A percentile compares a stretch with the other conserved stretches of the same genome.
Conservation (phyloP, 1,284 basidiomycete species). For the Ustilago loliicola region DNA sequence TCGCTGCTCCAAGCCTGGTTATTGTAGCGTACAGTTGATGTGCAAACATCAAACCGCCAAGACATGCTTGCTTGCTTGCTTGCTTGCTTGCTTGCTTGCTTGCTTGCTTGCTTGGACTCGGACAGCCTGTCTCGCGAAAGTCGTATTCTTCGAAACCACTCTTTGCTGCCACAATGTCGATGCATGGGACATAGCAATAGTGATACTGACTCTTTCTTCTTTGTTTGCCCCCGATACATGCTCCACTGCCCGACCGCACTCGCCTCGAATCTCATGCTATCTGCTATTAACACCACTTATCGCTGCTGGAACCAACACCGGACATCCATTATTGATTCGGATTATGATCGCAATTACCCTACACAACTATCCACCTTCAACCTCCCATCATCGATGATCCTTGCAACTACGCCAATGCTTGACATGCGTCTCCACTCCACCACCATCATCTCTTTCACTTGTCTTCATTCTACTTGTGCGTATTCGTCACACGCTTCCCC, state of each 20-base stretch:
- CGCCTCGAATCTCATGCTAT: background rate
- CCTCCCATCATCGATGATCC: background rate
- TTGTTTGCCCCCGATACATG: background rate
- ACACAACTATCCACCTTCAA: background rate
- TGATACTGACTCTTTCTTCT: conserved; percentile 17
- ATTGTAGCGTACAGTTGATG: background rate
- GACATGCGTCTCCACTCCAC: background rate
- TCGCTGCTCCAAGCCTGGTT: background rate
- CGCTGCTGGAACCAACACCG: background rate
- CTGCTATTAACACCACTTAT: background rate
- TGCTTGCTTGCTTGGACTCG: background rate
- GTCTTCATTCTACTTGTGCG: conserved; percentile 23
- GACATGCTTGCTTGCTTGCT: background rate
- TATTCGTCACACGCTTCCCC: conserved; percentile 17
- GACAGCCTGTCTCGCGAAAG: background rate
- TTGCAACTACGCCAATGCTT: background rate
- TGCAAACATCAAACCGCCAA: background rate
- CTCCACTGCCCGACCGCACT: background rate
- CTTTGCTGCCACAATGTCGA: background rate
- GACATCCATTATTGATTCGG: background rate
- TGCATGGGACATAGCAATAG: background rate
- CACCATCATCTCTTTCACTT: background rate
- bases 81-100: no score
- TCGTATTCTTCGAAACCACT: background rate
- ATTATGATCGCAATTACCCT: background rate